Evolutionary conservation across 2,329 filamentous ascomycete genomes (phyloP), one percentile per base, ranked within the genome.

Genomic region (Monosporascus sp.): DNA sequence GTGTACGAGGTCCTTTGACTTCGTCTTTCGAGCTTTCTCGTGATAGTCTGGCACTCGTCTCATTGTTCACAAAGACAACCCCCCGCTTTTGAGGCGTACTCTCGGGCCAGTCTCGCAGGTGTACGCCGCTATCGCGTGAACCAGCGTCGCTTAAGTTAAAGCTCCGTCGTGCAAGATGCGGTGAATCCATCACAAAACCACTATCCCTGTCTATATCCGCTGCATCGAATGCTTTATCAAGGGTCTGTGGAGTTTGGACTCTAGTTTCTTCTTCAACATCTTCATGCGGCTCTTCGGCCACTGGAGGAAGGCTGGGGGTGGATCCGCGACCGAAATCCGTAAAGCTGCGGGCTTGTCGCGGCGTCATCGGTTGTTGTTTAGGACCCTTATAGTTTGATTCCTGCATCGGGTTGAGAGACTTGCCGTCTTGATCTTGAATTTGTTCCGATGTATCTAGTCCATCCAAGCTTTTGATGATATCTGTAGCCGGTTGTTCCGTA

Each of bases 51-150:
- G 62, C 60, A 31, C 57, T 63, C 45, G 48, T 62, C 36, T 69
- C 66, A 43, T 65, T 65, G 48, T 63, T 58, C 45, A 52, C 53
- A 22, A 59, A 55, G 17, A 44, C 48, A 18, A 48, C 60, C 53
- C 60, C 64, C 52, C 52, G 55, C 51, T 57, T 59, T 62, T 56
- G 58, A 55, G 62, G 51, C 43, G 58, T 60, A 46, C 49, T 59
- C 37, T 75, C 75, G n/a, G 64, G 57, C 70, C 70, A 73, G 41
- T 81, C 78, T 22, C 74, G 75, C 44, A 82, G 70, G 59, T 83
- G 77, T 31, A 83, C 76, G 25, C 79, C 81, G 65, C 82, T 85
- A 61, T 85, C 81, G 44, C 78, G 74, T 48, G 72, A 68, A 31
- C 67, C 62, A 31, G 72, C 68, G 20, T 72, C 66, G 14, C 67